These are phyloP conservation scores for Solanum verrucosum DNA, from an alignment of 257 asterid genomes.

Conservation along the genomic window DNA sequence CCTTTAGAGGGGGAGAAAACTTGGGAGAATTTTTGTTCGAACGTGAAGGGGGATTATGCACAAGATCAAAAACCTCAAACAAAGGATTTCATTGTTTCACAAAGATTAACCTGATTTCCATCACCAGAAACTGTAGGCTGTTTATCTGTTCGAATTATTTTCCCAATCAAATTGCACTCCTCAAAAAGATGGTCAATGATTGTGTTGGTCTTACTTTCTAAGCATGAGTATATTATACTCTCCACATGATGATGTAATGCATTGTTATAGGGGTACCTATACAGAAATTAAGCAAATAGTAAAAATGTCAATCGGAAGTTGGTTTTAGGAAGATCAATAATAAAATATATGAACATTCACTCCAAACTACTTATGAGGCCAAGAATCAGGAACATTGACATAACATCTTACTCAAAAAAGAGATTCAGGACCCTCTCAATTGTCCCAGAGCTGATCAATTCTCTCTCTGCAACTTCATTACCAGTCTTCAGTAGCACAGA, in stretches of 20 bases:
- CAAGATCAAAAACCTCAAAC: neutral
- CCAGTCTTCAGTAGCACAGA: slow-evolving; percentile 82
- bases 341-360: neutral
- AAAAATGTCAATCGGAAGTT: neutral
- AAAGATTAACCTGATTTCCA: slow-evolving; percentile 37
- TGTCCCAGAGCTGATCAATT: slow-evolving; percentile 74
- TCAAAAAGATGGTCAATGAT: slow-evolving; percentile 61
- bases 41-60: neutral
- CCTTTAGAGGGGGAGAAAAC: neutral
- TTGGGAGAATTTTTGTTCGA: neutral
- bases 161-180: slow-evolving; percentile 62
- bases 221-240: slow-evolving; percentile 77
- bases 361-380: neutral
- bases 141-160: slow-evolving; percentile 66
- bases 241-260: slow-evolving; percentile 95
- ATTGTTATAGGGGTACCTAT: slow-evolving; percentile 88
- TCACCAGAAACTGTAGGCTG: slow-evolving; percentile 48
- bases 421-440: slow-evolving; percentile 75
- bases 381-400: neutral
- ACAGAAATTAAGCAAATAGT: neutral
- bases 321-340: neutral
- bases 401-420: slow-evolving; percentile 69
- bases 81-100: neutral
- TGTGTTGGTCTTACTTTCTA: slow-evolving; percentile 62
- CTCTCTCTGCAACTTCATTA: slow-evolving; percentile 75